Conservation (phyloP, 495 filamentous ascomycete genomes). For the Xylona heveae region DNA sequence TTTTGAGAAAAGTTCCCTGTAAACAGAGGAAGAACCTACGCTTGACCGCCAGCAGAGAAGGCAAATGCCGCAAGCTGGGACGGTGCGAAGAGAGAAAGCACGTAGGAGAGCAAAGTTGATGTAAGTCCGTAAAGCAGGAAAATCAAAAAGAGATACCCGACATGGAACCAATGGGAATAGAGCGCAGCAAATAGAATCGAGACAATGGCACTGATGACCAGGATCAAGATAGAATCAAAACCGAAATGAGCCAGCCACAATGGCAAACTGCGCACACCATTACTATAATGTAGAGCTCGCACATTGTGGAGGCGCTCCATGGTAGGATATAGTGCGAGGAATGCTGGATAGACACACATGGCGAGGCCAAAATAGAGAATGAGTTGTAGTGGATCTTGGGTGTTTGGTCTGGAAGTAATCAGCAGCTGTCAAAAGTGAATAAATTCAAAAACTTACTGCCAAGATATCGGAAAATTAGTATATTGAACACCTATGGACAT, state of each 20-base stretch:
- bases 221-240: constrained; percentile 56
- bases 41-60: constrained; percentile 51
- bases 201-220: constrained; percentile 33
- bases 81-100: constrained; percentile 44
- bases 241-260: constrained; percentile 54
- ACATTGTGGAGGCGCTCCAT: constrained; percentile 57
- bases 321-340: constrained; percentile 74
- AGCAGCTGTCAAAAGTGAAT: background rate
- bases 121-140: constrained; percentile 56
- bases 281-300: constrained; percentile 68
- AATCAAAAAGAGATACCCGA: constrained; percentile 56
- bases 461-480: constrained; percentile 50
- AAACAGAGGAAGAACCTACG: constrained; percentile 6
- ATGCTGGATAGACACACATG: constrained; percentile 54
- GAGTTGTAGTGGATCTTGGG: constrained; percentile 62
- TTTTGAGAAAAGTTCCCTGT: background rate
- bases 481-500: constrained; percentile 44
- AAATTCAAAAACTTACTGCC: constrained; percentile 7
- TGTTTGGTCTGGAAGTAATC: constrained; percentile 24
- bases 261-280: constrained; percentile 49
- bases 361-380: constrained; percentile 60
- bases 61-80: constrained; percentile 57
- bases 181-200: constrained; percentile 39
- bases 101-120: constrained; percentile 47
- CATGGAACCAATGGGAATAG: constrained; percentile 41